Evolutionary conservation across 1,284 basidiomycete genomes (phyloP).

Genomic region (Ceratobasidium sp.): DNA sequence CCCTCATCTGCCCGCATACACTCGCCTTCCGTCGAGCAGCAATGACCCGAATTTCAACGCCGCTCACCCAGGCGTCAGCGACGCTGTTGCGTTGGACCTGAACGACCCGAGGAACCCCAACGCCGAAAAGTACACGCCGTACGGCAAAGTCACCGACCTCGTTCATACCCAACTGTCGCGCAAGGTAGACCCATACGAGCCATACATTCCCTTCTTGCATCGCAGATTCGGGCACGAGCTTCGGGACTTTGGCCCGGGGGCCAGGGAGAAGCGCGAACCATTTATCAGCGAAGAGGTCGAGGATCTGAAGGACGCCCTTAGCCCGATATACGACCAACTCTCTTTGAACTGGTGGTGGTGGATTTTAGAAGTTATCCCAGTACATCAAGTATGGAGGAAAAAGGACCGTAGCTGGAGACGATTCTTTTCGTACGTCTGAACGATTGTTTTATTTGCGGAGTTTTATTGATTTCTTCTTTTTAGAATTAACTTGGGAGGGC

Average conservation of each 20-base stretch:
- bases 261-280: constrained; percentile 19
- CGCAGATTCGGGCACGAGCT: constrained; percentile 19
- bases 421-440: constrained; percentile 13
- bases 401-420: constrained; percentile 17
- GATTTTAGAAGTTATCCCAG: constrained; percentile 39
- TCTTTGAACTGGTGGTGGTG: constrained; percentile 39
- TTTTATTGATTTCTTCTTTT: neutral
- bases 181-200: constrained; percentile 17
- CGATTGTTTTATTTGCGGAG: neutral
- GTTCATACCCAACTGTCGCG: constrained; percentile 19
- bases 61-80: constrained; percentile 9
- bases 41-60: constrained; percentile 26
- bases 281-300: constrained; percentile 37
- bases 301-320: constrained; percentile 32
- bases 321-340: constrained; percentile 35
- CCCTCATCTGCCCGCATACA: constrained; percentile 4
- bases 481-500: constrained; percentile 27
- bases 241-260: neutral
- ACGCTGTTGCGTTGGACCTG: neutral
- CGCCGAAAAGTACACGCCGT: constrained; percentile 2
- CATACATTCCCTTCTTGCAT: constrained; percentile 11
- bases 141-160: constrained; percentile 21
- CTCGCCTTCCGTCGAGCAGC: neutral
- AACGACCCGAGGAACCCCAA: constrained; percentile 9
- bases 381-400: constrained; percentile 36